phyloP scores from a whole-genome alignment of 345 rosid genomes.

The Populus simonii region DNA sequence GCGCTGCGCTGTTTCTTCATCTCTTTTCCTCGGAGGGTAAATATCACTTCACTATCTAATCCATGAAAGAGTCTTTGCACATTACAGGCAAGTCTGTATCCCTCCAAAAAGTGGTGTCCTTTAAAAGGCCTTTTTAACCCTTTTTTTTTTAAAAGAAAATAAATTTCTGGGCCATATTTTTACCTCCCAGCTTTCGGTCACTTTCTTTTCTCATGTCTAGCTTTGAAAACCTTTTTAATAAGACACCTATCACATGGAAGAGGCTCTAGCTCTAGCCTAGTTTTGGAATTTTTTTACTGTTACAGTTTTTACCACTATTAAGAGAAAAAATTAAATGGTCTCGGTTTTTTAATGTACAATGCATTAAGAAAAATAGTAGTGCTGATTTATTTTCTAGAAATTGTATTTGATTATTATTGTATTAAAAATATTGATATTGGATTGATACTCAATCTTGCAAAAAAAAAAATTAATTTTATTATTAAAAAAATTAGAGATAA shows the following conservation, averaged over 20 bases:
- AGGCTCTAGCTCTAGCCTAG: not conserved
- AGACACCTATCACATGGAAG: not conserved
- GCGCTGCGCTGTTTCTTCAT: too few relatives aligned
- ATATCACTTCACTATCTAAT: too few relatives aligned
- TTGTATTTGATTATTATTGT: too few relatives aligned
- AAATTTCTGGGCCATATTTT: not conserved
- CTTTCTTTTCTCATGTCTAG: not conserved
- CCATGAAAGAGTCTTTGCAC: too few relatives aligned
- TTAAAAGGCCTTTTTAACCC: not conserved
- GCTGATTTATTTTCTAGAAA: too few relatives aligned
- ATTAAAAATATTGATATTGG: too few relatives aligned
- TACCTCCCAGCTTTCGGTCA: slow-evolving; percentile 5
- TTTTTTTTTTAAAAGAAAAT: not conserved
- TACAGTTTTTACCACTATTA: slow-evolving; percentile 5
- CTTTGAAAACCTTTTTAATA: not conserved
- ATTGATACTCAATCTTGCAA: accelerated
- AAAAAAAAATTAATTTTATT: too few relatives aligned
- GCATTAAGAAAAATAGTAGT: too few relatives aligned
- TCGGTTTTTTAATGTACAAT: too few relatives aligned
- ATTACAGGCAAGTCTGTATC: not conserved
- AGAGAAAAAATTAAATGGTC: too few relatives aligned
- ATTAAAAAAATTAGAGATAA: too few relatives aligned
- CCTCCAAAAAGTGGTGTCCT: not conserved
- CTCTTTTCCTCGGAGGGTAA: too few relatives aligned
- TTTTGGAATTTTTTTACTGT: not conserved